Conservation (phyloP, 163 green algal genomes). For the Scenedesmus sp. region DNA sequence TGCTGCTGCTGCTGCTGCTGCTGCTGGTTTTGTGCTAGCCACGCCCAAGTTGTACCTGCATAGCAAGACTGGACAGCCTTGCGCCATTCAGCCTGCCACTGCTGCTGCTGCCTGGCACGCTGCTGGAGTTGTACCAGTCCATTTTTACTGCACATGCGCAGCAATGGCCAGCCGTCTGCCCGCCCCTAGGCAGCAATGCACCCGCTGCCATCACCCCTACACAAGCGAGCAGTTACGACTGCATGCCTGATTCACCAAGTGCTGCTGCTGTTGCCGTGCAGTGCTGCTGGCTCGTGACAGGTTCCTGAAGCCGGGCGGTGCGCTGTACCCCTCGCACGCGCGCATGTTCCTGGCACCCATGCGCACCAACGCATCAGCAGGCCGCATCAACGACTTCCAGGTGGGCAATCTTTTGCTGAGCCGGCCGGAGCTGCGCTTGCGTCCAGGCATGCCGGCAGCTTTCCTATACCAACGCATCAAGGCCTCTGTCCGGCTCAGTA, state of each 20-base stretch:
- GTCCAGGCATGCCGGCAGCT: too few relatives aligned
- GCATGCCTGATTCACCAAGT: too few relatives aligned
- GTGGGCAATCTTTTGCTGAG: slow-evolving; percentile 52
- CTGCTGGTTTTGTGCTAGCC: neutral
- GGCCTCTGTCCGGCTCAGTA: neutral
- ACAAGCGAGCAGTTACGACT: too few relatives aligned
- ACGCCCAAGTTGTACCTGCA: neutral
- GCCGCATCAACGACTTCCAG: slow-evolving; percentile 81
- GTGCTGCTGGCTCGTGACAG: slow-evolving; percentile 57
- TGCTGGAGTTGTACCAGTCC: too few relatives aligned
- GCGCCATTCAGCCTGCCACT: too few relatives aligned
- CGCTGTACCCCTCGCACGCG: slow-evolving; percentile 95
- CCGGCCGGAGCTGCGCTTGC: too few relatives aligned
- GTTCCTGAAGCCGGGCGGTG: slow-evolving; percentile 92
- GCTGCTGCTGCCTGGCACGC: neutral
- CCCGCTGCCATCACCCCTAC: too few relatives aligned
- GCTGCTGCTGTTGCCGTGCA: neutral
- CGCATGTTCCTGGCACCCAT: slow-evolving; percentile 91
- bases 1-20: neutral
- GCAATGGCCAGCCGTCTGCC: too few relatives aligned
- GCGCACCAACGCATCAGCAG: slow-evolving; percentile 63
- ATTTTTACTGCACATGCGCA: too few relatives aligned
- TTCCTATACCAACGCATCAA: too few relatives aligned
- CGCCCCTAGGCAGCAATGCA: too few relatives aligned
- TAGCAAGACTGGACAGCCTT: neutral